Percentiles rank a stretch among this genome's conserved stretches.
Evolutionary conservation across 768 basidiomycete species (phyloP).

Genomic region (Crucibulum laeve): DNA sequence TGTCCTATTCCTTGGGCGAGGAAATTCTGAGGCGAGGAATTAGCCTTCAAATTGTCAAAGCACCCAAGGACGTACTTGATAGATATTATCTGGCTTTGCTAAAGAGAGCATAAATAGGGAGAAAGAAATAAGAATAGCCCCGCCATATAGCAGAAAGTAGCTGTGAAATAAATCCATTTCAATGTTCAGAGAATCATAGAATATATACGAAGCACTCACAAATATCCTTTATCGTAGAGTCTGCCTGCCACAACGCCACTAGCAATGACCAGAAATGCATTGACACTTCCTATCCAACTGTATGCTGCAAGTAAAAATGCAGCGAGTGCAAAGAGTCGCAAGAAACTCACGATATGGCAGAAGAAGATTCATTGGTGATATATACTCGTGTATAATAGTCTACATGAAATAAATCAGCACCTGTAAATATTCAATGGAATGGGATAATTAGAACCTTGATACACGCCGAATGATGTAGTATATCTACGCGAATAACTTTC

Average conservation of each 20-base stretch:
- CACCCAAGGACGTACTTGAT: conserved; percentile 16
- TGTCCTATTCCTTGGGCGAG: conserved; percentile 44
- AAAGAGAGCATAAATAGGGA: conserved; percentile 29
- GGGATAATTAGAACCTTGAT: conserved; percentile 11
- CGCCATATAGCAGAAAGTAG: conserved; percentile 22
- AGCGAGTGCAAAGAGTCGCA: not conserved
- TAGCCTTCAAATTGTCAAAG: not conserved
- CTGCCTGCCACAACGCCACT: conserved; percentile 19
- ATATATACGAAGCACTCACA: conserved; percentile 11
- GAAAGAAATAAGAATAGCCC: conserved; percentile 20
- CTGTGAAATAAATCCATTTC: conserved; percentile 7
- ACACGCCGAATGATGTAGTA: conserved; percentile 20
- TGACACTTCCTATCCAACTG: conserved; percentile 24
- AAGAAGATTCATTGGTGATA: conserved; percentile 13
- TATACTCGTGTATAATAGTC: conserved; percentile 22
- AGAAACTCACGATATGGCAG: conserved; percentile 15
- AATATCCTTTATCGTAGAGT: conserved; percentile 23
- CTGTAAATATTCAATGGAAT: not conserved
- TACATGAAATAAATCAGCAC: conserved; percentile 1
- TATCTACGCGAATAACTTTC: conserved; percentile 9
- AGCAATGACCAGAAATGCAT: conserved; percentile 17
- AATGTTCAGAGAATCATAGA: not conserved
- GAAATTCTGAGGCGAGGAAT: conserved; percentile 27
- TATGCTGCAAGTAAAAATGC: not conserved
- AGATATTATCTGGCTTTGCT: conserved; percentile 20